Base-by-base conservation (phyloP, 179 eudicot species). In the Spinacia oleracea region DNA sequence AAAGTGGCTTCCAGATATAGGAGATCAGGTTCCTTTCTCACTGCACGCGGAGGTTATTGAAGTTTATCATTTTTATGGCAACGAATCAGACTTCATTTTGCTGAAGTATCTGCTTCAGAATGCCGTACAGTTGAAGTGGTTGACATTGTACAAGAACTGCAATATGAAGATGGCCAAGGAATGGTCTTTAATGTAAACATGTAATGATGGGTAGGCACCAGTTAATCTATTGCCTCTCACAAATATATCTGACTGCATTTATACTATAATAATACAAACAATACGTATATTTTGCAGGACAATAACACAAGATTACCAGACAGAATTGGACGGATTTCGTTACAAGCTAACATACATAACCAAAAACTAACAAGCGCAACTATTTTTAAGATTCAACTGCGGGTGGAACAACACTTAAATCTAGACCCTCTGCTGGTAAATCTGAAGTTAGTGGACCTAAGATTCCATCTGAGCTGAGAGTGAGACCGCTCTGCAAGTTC, bases 401-500 rank as follows among this genome's bases (percentile, higher is more conserved):
- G 21, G 81, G 70, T 3, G 93, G 92, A 62, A 94, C 78, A 43
- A 89, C 91, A 56, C 87, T 88, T 77, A 94, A 83, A 85, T 92
- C 98, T 55, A 90, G 77, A 79, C 97, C 96, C 51, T 92, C 94
- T 21, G 78, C 89, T 15, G 94, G 97, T 85, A 89, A 85, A 73
- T 91, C 96, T 15, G 89, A 55, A 20, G 79, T 58, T 45, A 96
- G 85, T 23, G 99, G 87, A 55, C 94, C 93, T 77, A 94, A 83
- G 43, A 92, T 88, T 76, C 94, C 97, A 4, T 96, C 98, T 11
- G 98, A 84, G 85, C 87, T 92, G 42, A 96, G 81, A 40, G 91
- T 91, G 84, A 94, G 86, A 76, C 94, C 96, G 70, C 98, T 96
- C 99, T 96, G 94, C 90, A 76, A 77, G 76, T 65, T 79, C 35